Base-by-base conservation (phyloP, 805 yeast genomes). In the Saccharomyces jurei region DNA sequence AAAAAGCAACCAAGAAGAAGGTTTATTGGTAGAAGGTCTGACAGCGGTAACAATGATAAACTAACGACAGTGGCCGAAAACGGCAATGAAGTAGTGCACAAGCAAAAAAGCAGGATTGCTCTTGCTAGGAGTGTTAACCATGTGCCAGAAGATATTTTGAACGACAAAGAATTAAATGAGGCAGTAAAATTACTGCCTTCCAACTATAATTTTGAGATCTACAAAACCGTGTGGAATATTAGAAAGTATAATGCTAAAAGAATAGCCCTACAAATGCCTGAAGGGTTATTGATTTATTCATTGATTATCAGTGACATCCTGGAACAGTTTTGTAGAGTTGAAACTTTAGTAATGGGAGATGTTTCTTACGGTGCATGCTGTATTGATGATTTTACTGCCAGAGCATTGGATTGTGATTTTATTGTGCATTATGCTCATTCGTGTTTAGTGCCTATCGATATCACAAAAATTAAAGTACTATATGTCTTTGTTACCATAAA, bases 361-460 rank as follows among this genome's bases (percentile, higher is more conserved):
- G 99, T 94, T 0, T 89, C 97, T 0, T 94, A 94, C 65, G 99
- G 99, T 47, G 99, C 99, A 0, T 94, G 99, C 68, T 94, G 99
- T 72, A 90, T 94, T 49, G 99, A 94, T 68, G 99, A 94, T 66
- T 94, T 78, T 67, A 91, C 99, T 0, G 99, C 99, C 1, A 77
- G 91, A 58, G 83, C 98, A 0, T 71, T 94, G 28, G 96, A 87
- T 50, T 94, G 99, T 72, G 99, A 94, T 66, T 86, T 91, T 64
- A 83, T 94, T 56, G 89, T 92, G 13, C 99, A 94, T 71, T 94
- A 94, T 71, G 99, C 99, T 1, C 99, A 94, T 69, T 89, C 96
- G 6, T 94, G 99, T 71, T 76, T 94, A 49, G 97, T 94, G 0
- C 99, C 99, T 2, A 87, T 94, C 29, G 98, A 91, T 68, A 79